Evolutionary conservation across 2,329 filamentous ascomycete species (phyloP), one percentile per base, ranked within the genome.

Genomic region (Penicillium crustosum): DNA sequence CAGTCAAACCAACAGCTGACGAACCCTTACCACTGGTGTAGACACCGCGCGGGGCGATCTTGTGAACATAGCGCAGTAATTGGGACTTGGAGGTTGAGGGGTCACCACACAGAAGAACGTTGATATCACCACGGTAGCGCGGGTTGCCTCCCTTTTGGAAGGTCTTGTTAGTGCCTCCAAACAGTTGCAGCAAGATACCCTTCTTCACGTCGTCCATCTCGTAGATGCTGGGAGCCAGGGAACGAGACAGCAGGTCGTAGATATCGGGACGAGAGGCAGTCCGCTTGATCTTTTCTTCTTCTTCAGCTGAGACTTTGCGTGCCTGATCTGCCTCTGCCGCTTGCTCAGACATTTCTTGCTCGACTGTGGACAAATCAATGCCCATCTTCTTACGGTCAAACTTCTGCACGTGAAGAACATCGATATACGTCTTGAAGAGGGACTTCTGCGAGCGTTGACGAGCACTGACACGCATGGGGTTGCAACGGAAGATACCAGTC

Each of bases 181-280:
- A 99, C 41, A 99, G 85, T 71, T 99, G 94, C 4, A 99, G 86
- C 12, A 99, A 81, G 61, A 99, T 97, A 12, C 94, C 94, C 78
- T 99, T 99, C 82, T 99, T 99, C 48, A 97, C 92, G 69, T 99
- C 94, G 66, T 99, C 94, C 87, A 96, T 90, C 76, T 99, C 94
- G 78, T 95, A 97, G 69, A 99, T 89, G 59, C 93, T 97, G 15
- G 94, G 94, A 2, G 94, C 94, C 29, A 99, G 81, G 1, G 93
- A 97, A 38, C 93, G 86, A 19, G 94, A 85, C 4, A 99, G 85
- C 25, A 99, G 84, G 23, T 99, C 93, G 74, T 99, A 99, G 53
- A 99, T 87, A 73, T 99, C 94, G 1, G 88, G 81, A 53, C 94
- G 86, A 33, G 85, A 83, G 12, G 90, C 90, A 12, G 90, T 94